Conservation (phyloP, 495 filamentous ascomycete genomes). For the Entonaema liquescens region DNA sequence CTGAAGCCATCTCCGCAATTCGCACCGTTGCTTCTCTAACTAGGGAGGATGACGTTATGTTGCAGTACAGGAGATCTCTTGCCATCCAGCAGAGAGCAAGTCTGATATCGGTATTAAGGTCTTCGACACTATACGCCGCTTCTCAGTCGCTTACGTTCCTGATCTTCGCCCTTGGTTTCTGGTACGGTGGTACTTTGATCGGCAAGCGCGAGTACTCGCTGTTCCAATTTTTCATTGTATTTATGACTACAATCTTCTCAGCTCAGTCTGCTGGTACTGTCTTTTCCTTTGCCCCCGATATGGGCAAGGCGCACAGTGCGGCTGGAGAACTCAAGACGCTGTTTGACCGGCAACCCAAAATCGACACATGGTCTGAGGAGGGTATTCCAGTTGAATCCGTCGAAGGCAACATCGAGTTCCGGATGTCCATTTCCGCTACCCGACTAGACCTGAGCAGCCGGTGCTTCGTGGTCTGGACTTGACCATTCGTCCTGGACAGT, state of each 20-base stretch:
- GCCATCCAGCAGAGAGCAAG: conserved; percentile 67
- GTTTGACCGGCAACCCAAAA: conserved; percentile 79
- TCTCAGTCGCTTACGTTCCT: conserved; percentile 83
- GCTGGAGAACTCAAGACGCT: conserved; percentile 77
- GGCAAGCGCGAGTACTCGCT: conserved; percentile 68
- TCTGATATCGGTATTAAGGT: conserved; percentile 70
- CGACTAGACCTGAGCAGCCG: conserved; percentile 79
- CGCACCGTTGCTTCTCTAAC: conserved; percentile 92
- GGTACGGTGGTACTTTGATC: conserved; percentile 88
- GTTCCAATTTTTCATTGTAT: conserved; percentile 84
- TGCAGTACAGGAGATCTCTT: conserved; percentile 74
- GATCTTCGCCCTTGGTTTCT: conserved; percentile 86
- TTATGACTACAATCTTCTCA: conserved; percentile 80
- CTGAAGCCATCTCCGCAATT: conserved; percentile 89
- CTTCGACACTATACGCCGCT: conserved; percentile 77
- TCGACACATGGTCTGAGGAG: conserved; percentile 83
- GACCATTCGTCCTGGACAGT: conserved; percentile 77
- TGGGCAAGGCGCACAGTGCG: conserved; percentile 87
- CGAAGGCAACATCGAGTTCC: conserved; percentile 78
- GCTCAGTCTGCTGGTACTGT: conserved; percentile 86
- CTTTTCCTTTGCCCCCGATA: conserved; percentile 86
- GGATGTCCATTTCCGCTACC: conserved; percentile 85
- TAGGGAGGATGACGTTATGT: conserved; percentile 80
- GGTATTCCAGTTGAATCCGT: conserved; percentile 67
- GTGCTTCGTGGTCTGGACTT: conserved; percentile 79